Conservation (phyloP, 495 filamentous ascomycete genomes). For the Penicillium mononematosum region DNA sequence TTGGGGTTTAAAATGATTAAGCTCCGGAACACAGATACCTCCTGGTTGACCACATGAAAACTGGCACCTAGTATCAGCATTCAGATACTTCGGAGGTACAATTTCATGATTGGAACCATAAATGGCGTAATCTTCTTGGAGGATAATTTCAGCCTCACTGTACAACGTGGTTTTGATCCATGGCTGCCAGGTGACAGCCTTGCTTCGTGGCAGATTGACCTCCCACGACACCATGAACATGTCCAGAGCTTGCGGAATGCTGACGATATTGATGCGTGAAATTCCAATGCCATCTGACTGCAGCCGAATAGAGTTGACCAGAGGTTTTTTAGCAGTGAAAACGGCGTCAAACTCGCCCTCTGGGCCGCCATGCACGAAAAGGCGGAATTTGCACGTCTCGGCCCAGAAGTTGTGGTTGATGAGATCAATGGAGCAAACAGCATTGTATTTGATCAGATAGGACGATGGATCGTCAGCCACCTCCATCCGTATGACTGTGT, state of each 20-base stretch:
- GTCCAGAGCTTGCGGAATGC: constrained; percentile 24
- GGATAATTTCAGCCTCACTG: not conserved
- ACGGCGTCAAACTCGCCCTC: constrained; percentile 28
- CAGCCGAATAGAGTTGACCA: constrained; percentile 27
- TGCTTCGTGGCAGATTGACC: constrained; percentile 10
- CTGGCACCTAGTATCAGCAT: not conserved
- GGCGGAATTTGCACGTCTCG: constrained; percentile 32
- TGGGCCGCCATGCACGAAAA: constrained; percentile 38
- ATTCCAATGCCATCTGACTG: constrained; percentile 15
- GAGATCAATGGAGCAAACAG: constrained; percentile 33
- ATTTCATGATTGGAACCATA: not conserved
- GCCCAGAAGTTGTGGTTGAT: constrained; percentile 35
- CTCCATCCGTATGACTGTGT: constrained; percentile 28
- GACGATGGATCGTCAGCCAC: not conserved
- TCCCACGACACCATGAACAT: constrained; percentile 36
- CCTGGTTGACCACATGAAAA: not conserved
- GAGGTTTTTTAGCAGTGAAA: constrained; percentile 10
- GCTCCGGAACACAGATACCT: not conserved
- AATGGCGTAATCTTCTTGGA: not conserved
- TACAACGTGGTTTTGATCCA: constrained; percentile 16
- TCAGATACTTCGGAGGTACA: not conserved
- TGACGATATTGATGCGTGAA: constrained; percentile 28
- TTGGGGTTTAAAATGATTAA: not conserved
- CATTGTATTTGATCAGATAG: constrained; percentile 27
- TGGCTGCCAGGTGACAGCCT: constrained; percentile 29